Percentiles rank a stretch among this genome's conserved stretches.
Evolutionary conservation across 768 basidiomycete genomes (phyloP).

Genomic region (Collybia sordida): DNA sequence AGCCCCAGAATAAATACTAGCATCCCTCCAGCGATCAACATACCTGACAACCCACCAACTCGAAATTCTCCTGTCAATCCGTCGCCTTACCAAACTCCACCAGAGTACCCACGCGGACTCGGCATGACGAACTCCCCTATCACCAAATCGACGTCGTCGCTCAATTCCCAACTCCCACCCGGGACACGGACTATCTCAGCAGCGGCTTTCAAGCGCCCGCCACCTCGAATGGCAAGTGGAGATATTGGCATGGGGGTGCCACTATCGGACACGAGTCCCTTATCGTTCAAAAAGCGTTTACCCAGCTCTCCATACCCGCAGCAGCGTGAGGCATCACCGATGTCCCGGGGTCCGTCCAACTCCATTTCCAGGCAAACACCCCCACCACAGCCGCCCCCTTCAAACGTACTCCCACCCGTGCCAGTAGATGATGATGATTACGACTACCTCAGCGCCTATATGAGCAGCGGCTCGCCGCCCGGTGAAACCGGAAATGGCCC

Average conservation of each 20-base stretch:
- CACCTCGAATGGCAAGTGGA: slow-evolving; percentile 28
- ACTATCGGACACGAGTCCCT: slow-evolving; percentile 43
- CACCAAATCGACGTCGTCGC: slow-evolving; percentile 15
- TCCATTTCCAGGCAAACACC: slow-evolving; percentile 14
- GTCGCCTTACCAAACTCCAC: slow-evolving; percentile 42
- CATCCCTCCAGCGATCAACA: neutral
- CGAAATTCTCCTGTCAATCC: slow-evolving; percentile 9
- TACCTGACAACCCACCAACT: neutral
- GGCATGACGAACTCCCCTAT: slow-evolving; percentile 13
- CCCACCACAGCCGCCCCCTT: slow-evolving; percentile 14
- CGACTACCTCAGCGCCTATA: slow-evolving; percentile 62
- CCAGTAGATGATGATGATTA: slow-evolving; percentile 44
- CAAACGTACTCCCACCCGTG: slow-evolving; percentile 9
- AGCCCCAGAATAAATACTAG: neutral
- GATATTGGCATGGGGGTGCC: slow-evolving; percentile 10
- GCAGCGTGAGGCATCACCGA: slow-evolving; percentile 16
- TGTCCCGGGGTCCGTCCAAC: slow-evolving; percentile 3
- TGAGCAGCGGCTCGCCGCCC: slow-evolving; percentile 16
- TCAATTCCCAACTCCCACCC: slow-evolving; percentile 20
- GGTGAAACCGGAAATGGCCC: slow-evolving; percentile 9
- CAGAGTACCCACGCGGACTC: slow-evolving; percentile 40
- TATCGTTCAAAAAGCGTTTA: slow-evolving; percentile 48
- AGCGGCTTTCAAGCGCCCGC: slow-evolving; percentile 67
- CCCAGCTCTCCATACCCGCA: slow-evolving; percentile 43
- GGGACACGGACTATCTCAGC: slow-evolving; percentile 68